Conservation (phyloP, 2,329 filamentous ascomycete species). For the Phialophora verrucosa region DNA sequence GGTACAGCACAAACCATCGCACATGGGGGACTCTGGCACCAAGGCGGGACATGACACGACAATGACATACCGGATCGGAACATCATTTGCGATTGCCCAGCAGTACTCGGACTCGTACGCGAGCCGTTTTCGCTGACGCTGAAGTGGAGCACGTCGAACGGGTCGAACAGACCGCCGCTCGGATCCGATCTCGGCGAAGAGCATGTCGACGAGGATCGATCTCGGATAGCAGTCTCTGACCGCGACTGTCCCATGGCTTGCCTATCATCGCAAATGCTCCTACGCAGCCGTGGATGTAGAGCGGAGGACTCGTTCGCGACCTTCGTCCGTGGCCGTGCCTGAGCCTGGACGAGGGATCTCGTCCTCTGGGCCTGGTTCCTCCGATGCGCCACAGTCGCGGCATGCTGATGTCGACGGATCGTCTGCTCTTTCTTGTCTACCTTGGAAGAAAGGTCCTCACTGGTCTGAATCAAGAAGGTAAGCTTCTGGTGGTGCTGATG, state of each 20-base stretch:
- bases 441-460: constrained; percentile 5
- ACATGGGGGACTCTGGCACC: not conserved
- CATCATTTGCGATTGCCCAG: constrained; percentile 13
- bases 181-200: constrained; percentile 7
- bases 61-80: constrained; percentile 23
- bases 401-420: constrained; percentile 21
- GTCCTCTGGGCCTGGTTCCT: constrained; percentile 5
- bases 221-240: not conserved
- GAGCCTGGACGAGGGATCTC: not conserved
- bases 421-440: constrained; percentile 16
- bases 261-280: not conserved
- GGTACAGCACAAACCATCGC: not conserved
- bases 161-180: constrained; percentile 17
- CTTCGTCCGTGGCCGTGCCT: not conserved
- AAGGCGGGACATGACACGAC: not conserved
- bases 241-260: not conserved
- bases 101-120: not conserved
- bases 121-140: not conserved
- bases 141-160: constrained; percentile 22
- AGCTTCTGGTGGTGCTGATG: not conserved
- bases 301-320: not conserved
- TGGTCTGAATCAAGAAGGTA: constrained; percentile 5
- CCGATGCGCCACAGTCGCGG: constrained; percentile 21
- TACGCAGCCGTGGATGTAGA: not conserved
- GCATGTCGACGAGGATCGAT: not conserved